Conservation (phyloP, 1,284 basidiomycete genomes). For the Apiotrichum montevideense region DNA sequence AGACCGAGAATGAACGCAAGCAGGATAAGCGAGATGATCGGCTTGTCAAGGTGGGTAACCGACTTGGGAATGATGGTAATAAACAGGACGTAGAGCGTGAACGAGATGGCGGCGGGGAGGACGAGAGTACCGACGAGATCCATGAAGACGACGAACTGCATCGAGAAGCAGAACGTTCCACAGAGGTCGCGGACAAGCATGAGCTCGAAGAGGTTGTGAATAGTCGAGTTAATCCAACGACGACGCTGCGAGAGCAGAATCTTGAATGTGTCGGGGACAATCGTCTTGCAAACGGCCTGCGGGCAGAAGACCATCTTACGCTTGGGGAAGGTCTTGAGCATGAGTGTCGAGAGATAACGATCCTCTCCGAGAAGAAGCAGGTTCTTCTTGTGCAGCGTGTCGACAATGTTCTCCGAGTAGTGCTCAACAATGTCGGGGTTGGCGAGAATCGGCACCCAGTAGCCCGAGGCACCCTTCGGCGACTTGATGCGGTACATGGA, state of each 20-base stretch:
- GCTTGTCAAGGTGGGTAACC: conserved; percentile 55
- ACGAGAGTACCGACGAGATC: conserved; percentile 94
- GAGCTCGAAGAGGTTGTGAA: conserved; percentile 94
- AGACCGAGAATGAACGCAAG: conserved; percentile 91
- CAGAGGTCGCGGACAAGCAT: conserved; percentile 90
- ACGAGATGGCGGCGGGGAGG: conserved; percentile 92
- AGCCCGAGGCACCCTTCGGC: conserved; percentile 80
- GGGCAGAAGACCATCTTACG: conserved; percentile 99
- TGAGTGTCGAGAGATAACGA: conserved; percentile 91
- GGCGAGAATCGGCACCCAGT: conserved; percentile 96
- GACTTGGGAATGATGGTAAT: conserved; percentile 68
- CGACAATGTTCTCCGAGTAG: conserved; percentile 96
- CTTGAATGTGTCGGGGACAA: conserved; percentile 92
- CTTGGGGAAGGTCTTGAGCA: conserved; percentile 97
- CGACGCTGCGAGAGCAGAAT: conserved; percentile 92
- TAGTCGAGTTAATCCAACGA: conserved; percentile 99
- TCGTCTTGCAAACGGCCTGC: conserved; percentile 94
- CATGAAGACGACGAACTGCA: conserved; percentile 98
- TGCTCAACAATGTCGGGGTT: conserved; percentile 97
- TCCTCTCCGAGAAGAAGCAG: conserved; percentile 94
- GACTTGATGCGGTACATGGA: conserved; percentile 99
- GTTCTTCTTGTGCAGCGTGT: conserved; percentile 99
- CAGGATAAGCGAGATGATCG: conserved; percentile 90
- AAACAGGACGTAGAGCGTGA: conserved; percentile 90
- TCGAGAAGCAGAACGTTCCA: conserved; percentile 93